Conservation (phyloP, 179 eudicot species). For the Monotropa hypopitys region DNA sequence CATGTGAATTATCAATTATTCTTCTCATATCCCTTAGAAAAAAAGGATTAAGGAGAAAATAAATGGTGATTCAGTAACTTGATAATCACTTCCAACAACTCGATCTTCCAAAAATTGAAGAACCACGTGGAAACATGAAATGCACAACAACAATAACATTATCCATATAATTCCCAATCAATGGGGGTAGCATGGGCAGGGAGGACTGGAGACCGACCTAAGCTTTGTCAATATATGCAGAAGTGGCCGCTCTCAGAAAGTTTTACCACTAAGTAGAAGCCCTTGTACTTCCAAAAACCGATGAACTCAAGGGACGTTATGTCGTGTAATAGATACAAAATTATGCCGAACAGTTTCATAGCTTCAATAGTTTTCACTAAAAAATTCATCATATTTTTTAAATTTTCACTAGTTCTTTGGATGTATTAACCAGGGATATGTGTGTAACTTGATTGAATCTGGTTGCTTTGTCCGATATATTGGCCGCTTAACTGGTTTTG, state of each 20-base stretch:
- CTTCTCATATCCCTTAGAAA: not conserved
- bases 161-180: no score
- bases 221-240: no score
- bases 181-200: no score
- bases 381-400: not conserved
- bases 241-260: no score
- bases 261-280: no score
- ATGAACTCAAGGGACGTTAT: no score
- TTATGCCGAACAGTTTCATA: not conserved
- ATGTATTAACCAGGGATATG: conserved; percentile 47
- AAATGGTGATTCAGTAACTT: not conserved
- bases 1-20: not conserved
- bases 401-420: not conserved
- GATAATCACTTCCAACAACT: conserved; percentile 3
- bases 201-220: no score
- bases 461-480: conserved; percentile 92
- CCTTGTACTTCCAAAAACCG: no score
- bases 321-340: not conserved
- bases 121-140: not conserved
- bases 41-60: not conserved
- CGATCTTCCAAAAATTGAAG: not conserved
- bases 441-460: conserved; percentile 77
- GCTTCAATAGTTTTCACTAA: not conserved
- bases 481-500: conserved; percentile 87
- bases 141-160: no score